Percentiles rank a stretch among this genome's conserved stretches.
Conservation (phyloP, 345 rosid species). For the Gossypium anomalum region DNA sequence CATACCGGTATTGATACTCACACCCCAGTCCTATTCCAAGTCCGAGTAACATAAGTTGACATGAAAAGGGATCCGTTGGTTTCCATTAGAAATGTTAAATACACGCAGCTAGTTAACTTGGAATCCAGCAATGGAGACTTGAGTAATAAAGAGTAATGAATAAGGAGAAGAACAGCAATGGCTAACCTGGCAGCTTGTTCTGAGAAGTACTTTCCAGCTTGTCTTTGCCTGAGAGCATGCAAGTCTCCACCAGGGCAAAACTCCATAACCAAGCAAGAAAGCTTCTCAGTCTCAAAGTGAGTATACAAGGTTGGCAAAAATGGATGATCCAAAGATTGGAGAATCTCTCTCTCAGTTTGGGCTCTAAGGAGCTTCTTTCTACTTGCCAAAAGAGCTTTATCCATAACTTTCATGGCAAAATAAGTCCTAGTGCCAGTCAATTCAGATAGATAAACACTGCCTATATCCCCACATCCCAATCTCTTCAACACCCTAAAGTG, state of each 20-base stretch:
- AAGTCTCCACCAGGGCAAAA: conserved; percentile 95
- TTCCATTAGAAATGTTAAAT: background rate
- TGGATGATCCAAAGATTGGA: conserved; percentile 86
- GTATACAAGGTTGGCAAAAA: conserved; percentile 82
- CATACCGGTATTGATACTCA: background rate
- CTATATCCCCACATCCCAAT: conserved; percentile 87
- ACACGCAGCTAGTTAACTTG: background rate
- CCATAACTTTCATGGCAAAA: conserved; percentile 88
- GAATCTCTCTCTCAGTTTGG: conserved; percentile 86
- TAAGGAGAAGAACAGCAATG: conserved; percentile 7
- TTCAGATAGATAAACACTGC: conserved; percentile 77
- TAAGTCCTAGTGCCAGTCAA: conserved; percentile 59
- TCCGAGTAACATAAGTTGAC: background rate
- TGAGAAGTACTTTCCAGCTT: conserved; percentile 77
- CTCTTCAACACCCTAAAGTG: conserved; percentile 55
- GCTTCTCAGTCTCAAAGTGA: conserved; percentile 80
- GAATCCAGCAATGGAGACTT: background rate
- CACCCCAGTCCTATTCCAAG: background rate
- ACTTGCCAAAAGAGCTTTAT: conserved; percentile 59
- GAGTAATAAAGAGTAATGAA: background rate
- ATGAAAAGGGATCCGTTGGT: too few relatives aligned
- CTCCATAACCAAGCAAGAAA: conserved; percentile 91
- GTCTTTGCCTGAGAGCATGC: conserved; percentile 75
- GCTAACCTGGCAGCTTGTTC: conserved; percentile 87
- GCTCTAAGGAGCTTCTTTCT: conserved; percentile 91